A percentile compares a stretch with the other conserved stretches of the same genome.
phyloP scores from a whole-genome alignment of 176 grass and related monocot genomes.

The Cocos nucifera region DNA sequence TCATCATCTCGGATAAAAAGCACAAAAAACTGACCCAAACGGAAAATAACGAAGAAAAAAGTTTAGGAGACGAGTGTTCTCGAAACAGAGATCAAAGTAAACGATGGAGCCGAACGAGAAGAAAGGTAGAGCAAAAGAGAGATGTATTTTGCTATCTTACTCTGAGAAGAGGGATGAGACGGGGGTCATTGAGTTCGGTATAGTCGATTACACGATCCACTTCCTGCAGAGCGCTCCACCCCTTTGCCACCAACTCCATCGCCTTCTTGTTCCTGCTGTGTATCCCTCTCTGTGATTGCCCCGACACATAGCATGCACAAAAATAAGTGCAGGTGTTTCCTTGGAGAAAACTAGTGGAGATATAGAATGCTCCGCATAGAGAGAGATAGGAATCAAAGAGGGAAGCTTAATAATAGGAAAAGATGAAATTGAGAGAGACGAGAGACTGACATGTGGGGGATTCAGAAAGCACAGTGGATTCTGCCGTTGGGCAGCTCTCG shows the following conservation, averaged over 20 bases:
- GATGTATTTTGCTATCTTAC: conserved; percentile 17
- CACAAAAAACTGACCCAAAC: background rate
- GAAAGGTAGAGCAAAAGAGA: background rate
- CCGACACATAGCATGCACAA: no score
- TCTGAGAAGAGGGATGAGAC: conserved; percentile 72
- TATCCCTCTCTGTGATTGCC: conserved; percentile 46
- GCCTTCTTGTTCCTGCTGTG: conserved; percentile 88
- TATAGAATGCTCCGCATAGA: no score
- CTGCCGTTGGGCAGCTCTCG: conserved; percentile 15
- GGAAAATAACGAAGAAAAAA: background rate
- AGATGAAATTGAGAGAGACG: no score
- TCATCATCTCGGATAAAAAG: conserved; percentile 7
- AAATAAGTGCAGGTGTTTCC: no score
- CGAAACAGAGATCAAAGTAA: no score
- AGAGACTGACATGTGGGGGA: background rate
- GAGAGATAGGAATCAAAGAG: no score
- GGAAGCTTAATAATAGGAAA: no score
- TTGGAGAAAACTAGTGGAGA: no score
- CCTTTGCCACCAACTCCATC: conserved; percentile 81
- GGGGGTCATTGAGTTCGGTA: conserved; percentile 63
- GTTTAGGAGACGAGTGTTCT: no score
- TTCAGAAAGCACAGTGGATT: conserved; percentile 19
- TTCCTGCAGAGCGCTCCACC: conserved; percentile 90
- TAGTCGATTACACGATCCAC: conserved; percentile 86
- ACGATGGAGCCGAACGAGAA: background rate